Percentiles rank a stretch among this genome's conserved stretches.
Conservation (phyloP, 1,139 yeast species). For the Debaryomyces coudertii region DNA sequence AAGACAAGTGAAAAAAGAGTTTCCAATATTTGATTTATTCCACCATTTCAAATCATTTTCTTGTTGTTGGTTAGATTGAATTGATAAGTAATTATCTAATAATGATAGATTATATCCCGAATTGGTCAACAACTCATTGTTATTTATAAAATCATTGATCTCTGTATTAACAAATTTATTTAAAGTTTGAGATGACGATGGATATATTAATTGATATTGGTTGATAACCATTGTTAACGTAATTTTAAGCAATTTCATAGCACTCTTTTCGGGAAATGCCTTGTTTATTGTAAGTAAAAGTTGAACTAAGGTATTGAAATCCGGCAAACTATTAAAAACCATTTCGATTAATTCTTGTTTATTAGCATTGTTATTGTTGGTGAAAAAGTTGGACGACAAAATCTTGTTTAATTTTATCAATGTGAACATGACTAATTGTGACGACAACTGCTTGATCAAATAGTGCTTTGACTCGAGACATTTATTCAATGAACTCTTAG, state of each 20-base stretch:
- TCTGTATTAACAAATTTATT: slow-evolving; percentile 24
- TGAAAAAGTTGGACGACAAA: slow-evolving; percentile 33
- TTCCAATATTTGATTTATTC: slow-evolving; percentile 55
- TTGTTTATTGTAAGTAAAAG: slow-evolving; percentile 16
- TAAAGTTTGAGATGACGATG: slow-evolving; percentile 18
- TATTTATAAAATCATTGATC: slow-evolving; percentile 22
- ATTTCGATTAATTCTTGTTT: slow-evolving; percentile 34
- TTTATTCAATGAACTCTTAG: slow-evolving; percentile 58
- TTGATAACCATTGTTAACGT: slow-evolving; percentile 30
- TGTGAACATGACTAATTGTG: slow-evolving; percentile 59
- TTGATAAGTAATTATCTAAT: slow-evolving; percentile 49
- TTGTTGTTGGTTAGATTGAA: slow-evolving; percentile 40
- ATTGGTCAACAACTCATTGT: slow-evolving; percentile 25
- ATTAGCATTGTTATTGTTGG: slow-evolving; percentile 23
- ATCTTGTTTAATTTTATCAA: slow-evolving; percentile 55
- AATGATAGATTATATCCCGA: slow-evolving; percentile 56
- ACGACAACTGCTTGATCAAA: slow-evolving; percentile 66
- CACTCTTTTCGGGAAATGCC: slow-evolving; percentile 12
- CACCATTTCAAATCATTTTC: slow-evolving; percentile 57
- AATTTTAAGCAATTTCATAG: slow-evolving; percentile 26
- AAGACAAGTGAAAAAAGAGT: slow-evolving; percentile 63
- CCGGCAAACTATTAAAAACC: slow-evolving; percentile 35
- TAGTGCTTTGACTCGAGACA: slow-evolving; percentile 57
- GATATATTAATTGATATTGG: slow-evolving; percentile 26
- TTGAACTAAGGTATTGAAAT: slow-evolving; percentile 26